A percentile compares a stretch with the other conserved stretches of the same genome.
Evolutionary conservation across 805 yeast genomes (phyloP).

Genomic region (Millerozyma acaciae): DNA sequence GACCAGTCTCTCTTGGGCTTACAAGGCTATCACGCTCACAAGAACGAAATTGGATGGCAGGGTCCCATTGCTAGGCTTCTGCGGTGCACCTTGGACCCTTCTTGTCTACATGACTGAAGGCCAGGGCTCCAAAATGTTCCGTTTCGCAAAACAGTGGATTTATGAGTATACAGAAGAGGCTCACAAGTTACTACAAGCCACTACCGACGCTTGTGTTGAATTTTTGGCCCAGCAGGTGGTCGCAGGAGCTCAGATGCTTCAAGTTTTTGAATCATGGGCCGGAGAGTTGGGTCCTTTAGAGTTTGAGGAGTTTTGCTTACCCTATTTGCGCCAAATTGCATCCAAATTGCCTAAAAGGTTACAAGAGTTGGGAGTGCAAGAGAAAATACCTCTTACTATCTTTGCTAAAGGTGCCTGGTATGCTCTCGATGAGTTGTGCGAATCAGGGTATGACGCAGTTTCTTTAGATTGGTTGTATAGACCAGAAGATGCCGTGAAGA

Average conservation of each 20-base stretch:
- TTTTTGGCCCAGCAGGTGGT: conserved; percentile 90
- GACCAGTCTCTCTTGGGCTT: conserved; percentile 88
- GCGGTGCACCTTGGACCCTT: conserved; percentile 98
- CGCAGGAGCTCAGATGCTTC: conserved; percentile 98
- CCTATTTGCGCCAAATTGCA: conserved; percentile 77
- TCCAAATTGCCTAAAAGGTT: conserved; percentile 64
- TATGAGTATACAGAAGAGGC: conserved; percentile 73
- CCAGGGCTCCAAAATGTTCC: conserved; percentile 87
- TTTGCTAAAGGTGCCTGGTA: conserved; percentile 98
- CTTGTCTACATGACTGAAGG: conserved; percentile 98
- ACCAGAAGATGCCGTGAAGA: conserved; percentile 79
- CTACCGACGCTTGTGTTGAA: conserved; percentile 86
- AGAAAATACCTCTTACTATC: conserved; percentile 78
- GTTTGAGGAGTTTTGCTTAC: conserved; percentile 83
- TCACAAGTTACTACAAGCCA: conserved; percentile 65
- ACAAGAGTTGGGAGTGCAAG: conserved; percentile 63
- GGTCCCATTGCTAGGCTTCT: conserved; percentile 91
- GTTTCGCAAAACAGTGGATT: conserved; percentile 90
- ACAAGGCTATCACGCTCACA: conserved; percentile 89
- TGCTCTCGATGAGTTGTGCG: conserved; percentile 81
- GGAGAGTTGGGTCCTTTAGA: conserved; percentile 92
- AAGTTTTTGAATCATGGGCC: conserved; percentile 97
- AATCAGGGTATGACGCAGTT: conserved; percentile 78
- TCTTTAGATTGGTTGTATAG: conserved; percentile 90
- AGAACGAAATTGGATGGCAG: conserved; percentile 81